Evolutionary conservation across 257 asterid genomes (phyloP).

Genomic region (Anisodus tanguticus): DNA sequence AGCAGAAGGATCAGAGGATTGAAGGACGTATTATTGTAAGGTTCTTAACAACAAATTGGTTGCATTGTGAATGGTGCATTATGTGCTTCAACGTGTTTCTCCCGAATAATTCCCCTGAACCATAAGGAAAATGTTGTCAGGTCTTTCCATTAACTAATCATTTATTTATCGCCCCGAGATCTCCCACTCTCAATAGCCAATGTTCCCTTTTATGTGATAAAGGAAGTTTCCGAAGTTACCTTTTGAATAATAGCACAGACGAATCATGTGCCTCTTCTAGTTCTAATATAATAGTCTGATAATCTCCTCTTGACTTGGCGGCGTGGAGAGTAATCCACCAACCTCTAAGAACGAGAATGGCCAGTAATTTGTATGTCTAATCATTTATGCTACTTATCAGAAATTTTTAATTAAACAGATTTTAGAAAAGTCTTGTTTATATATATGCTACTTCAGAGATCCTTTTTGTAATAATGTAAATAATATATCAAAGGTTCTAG

Average conservation of each 20-base stretch:
- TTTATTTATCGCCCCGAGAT: background rate
- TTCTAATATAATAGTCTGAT: background rate
- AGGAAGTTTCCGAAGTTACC: no score
- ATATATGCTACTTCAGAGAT: background rate
- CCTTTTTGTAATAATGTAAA: background rate
- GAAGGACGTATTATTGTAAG: constrained; percentile 60
- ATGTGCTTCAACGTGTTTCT: background rate
- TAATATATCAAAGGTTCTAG: background rate
- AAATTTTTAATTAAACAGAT: background rate
- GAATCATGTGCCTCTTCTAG: background rate
- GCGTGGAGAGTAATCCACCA: background rate
- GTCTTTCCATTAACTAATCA: background rate
- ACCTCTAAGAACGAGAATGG: background rate
- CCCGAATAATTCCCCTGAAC: background rate
- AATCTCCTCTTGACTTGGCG: background rate
- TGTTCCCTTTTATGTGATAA: background rate
- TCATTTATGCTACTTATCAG: background rate
- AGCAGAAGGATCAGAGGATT: constrained; percentile 70
- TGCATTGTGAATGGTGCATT: background rate
- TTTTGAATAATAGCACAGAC: background rate
- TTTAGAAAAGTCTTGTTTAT: background rate
- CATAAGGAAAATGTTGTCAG: background rate
- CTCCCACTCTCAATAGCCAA: background rate
- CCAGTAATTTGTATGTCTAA: background rate
- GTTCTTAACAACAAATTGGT: background rate